phyloP scores from a whole-genome alignment of 495 filamentous ascomycete genomes.

The Penicillium soppii region DNA sequence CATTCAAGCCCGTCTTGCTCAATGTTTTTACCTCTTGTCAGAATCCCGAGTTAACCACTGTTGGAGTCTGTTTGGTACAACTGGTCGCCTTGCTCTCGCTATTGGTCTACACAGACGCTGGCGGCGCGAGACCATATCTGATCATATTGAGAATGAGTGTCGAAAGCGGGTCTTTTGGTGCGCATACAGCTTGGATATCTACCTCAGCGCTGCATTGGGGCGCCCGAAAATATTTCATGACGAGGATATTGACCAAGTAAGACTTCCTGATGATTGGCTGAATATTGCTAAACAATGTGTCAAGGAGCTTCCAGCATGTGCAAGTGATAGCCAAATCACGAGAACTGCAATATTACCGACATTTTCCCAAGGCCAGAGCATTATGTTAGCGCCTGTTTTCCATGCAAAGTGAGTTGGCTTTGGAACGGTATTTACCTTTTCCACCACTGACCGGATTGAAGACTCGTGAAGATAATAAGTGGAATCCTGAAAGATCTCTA shows the following conservation, averaged over 20 bases:
- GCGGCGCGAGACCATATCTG: constrained; percentile 13
- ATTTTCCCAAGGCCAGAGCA: constrained; percentile 27
- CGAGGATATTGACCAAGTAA: constrained; percentile 45
- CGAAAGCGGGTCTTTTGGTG: constrained; percentile 50
- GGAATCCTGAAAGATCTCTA: constrained; percentile 25
- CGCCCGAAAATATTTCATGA: constrained; percentile 42
- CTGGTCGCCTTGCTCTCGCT: constrained; percentile 33
- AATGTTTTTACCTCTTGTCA: constrained; percentile 35
- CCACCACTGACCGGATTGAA: not conserved
- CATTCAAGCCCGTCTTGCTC: constrained; percentile 33
- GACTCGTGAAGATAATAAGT: constrained; percentile 23
- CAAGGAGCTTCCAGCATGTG: constrained; percentile 32
- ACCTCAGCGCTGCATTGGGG: constrained; percentile 44
- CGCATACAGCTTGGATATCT: constrained; percentile 48
- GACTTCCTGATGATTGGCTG: not conserved
- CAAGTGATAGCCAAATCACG: constrained; percentile 40
- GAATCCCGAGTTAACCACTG: constrained; percentile 38
- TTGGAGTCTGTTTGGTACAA: constrained; percentile 41
- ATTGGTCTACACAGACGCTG: constrained; percentile 30
- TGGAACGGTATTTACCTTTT: not conserved
- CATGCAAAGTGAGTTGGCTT: constrained; percentile 24
- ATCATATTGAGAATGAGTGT: constrained; percentile 24
- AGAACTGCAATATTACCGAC: constrained; percentile 16
- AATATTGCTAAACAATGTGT: not conserved
- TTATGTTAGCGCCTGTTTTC: constrained; percentile 43